These are phyloP conservation scores for Suillus brevipes DNA, from an alignment of 768 basidiomycete species.

Conservation along the genomic window DNA sequence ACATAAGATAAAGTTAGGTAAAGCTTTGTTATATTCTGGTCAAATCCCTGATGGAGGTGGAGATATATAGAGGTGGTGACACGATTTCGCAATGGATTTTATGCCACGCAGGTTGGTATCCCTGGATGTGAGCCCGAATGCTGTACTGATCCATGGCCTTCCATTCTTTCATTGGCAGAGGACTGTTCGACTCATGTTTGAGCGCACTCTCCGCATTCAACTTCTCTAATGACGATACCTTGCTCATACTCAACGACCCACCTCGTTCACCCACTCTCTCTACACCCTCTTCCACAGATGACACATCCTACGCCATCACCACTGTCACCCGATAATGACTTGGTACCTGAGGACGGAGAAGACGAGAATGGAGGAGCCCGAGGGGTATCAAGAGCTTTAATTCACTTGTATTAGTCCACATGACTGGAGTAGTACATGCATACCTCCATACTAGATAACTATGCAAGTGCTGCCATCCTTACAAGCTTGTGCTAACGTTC, in stretches of 20 bases:
- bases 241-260: slow-evolving; percentile 26
- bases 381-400: slow-evolving; percentile 3
- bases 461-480: background rate
- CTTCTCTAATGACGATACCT: slow-evolving; percentile 31
- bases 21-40: too few relatives aligned
- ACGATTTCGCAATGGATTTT: slow-evolving; percentile 74
- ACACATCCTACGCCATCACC: too few relatives aligned
- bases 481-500: background rate
- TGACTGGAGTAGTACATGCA: background rate
- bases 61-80: slow-evolving; percentile 74
- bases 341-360: slow-evolving; percentile 4
- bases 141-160: slow-evolving; percentile 6
- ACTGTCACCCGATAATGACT: slow-evolving; percentile 1
- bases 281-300: slow-evolving; percentile 38
- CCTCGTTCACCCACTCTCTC: slow-evolving; percentile 34
- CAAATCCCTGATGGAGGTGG: slow-evolving; percentile 49
- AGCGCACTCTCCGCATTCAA: slow-evolving; percentile 30
- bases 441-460: background rate
- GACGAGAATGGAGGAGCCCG: slow-evolving; percentile 4
- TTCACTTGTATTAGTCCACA: background rate
- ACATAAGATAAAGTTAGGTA: too few relatives aligned
- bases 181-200: slow-evolving; percentile 75
- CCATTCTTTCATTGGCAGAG: slow-evolving; percentile 38
- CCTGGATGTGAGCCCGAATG: background rate
- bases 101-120: slow-evolving; percentile 42